Conservation (phyloP, 2,329 filamentous ascomycete genomes). For the Pseudogymnoascus sp. region DNA sequence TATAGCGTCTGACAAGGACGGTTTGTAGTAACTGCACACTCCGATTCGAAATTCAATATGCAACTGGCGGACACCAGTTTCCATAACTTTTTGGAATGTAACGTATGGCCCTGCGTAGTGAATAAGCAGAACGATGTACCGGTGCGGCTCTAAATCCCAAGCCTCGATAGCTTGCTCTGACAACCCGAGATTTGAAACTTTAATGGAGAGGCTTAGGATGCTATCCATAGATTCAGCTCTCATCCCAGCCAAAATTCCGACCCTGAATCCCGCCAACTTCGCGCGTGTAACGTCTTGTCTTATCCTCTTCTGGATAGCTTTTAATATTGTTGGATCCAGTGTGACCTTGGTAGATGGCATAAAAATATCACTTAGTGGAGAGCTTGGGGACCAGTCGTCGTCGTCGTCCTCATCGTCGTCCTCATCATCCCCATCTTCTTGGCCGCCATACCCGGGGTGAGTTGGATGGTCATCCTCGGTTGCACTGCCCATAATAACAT, state of each 20-base stretch:
- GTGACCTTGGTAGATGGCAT: slow-evolving; percentile 28
- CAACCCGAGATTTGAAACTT: slow-evolving; percentile 62
- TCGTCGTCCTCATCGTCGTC: slow-evolving; percentile 20
- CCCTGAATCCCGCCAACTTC: slow-evolving; percentile 60
- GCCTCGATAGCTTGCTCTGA: slow-evolving; percentile 68
- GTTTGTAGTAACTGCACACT: slow-evolving; percentile 66
- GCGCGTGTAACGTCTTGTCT: slow-evolving; percentile 40
- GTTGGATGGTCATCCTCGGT: neutral
- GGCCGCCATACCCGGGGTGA: neutral
- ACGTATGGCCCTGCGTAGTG: slow-evolving; percentile 57
- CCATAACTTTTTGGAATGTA: slow-evolving; percentile 46
- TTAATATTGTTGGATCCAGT: slow-evolving; percentile 29
- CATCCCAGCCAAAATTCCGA: slow-evolving; percentile 54
- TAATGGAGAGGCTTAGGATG: slow-evolving; percentile 60
- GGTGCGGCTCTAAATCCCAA: slow-evolving; percentile 60
- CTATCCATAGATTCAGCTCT: slow-evolving; percentile 34
- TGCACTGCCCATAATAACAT: neutral
- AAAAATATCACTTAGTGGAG: neutral
- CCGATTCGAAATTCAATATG: slow-evolving; percentile 60
- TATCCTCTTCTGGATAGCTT: slow-evolving; percentile 15
- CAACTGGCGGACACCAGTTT: slow-evolving; percentile 31
- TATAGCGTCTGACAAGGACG: slow-evolving; percentile 40
- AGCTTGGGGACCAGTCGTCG: slow-evolving; percentile 14
- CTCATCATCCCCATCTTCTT: slow-evolving; percentile 13
- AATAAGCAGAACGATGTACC: slow-evolving; percentile 70